phyloP scores from a whole-genome alignment of 2,329 filamentous ascomycete genomes.

The Escovopsis sp. region DNA sequence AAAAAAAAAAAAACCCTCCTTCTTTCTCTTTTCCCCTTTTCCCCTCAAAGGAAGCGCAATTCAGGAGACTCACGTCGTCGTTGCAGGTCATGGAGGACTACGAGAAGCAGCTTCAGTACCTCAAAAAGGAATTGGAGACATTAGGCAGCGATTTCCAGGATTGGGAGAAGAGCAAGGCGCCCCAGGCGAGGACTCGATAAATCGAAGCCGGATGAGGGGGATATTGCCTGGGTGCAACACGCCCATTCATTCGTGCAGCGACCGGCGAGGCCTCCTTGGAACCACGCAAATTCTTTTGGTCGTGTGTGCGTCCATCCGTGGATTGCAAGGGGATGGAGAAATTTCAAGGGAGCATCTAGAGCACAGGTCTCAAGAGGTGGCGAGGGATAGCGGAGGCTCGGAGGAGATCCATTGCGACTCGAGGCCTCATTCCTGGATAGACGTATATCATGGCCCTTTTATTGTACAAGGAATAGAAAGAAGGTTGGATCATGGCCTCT shows the following conservation, averaged over 20 bases:
- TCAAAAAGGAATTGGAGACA: slow-evolving; percentile 57
- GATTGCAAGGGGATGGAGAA: too few species aligned
- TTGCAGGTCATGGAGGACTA: slow-evolving; percentile 65
- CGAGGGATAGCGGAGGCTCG: too few species aligned
- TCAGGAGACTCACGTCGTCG: slow-evolving; percentile 6
- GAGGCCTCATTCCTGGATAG: background rate
- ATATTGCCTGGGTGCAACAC: background rate
- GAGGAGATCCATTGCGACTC: too few species aligned
- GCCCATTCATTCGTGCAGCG: too few species aligned
- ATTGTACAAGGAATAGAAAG: background rate
- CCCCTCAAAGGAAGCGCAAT: background rate
- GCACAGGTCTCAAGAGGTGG: too few species aligned
- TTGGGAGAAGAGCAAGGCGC: slow-evolving; percentile 37
- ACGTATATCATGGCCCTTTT: background rate
- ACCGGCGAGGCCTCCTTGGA: too few species aligned
- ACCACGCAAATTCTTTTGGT: too few species aligned
- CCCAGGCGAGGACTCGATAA: slow-evolving; percentile 15
- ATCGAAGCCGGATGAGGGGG: slow-evolving; percentile 7
- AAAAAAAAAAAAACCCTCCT: too few species aligned
- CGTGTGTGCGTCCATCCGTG: too few species aligned
- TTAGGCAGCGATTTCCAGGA: slow-evolving; percentile 42
- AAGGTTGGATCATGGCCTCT: background rate
- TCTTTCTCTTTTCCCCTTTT: background rate
- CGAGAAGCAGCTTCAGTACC: slow-evolving; percentile 62
- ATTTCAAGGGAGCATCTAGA: too few species aligned